Base-by-base conservation (phyloP, 2,329 filamentous ascomycete genomes). In the Metarhizium anisopliae region DNA sequence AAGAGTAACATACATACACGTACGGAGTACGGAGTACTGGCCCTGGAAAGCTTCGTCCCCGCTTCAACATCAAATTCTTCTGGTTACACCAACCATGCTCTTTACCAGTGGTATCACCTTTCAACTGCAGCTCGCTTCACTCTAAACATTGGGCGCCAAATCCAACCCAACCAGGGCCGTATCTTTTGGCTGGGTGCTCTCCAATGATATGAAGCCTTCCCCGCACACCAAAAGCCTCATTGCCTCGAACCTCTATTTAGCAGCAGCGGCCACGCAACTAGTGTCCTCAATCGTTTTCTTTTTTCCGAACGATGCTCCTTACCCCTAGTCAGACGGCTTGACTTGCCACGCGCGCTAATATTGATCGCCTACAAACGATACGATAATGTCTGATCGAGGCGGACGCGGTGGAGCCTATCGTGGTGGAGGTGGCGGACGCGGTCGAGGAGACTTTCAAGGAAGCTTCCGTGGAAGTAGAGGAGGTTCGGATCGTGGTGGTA, bases 341-440 rank as follows among this genome's bases (percentile, higher is more conserved):
- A 11, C 38, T n/a, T 40, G 11, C 38, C 38, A 16, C 14, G 5
- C 38, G 13, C 38, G 1, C 14, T 11, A 16, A 4, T 5, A 5
- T 40, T 40, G 38, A 13, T 16, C 4, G 7, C 8, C 13, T 40
- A 11, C 5, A n/a, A 5, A 40, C 38, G 13, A 5, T 40, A 4
- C 38, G 38, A 13, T 43, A 29, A 68, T 69, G 67, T 59, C 67
- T 25, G 67, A 68, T 51, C 59, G 64, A 51, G 62, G 61, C 36
- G 61, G 66, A 53, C 64, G 65, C 1, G 58, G 54, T 10, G 29
- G 60, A 16, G 52, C 57, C 16, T 42, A 59, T 11, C 47, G 50
- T 20, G 54, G 47, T 20, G 54, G 61, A 20, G 59, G 65, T 38
- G 56, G 60, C 49, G 54, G 57, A 6, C 56, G 61, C 29, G 54